Base-by-base conservation (phyloP, 805 yeast species). In the Saccharomyces paradoxus region DNA sequence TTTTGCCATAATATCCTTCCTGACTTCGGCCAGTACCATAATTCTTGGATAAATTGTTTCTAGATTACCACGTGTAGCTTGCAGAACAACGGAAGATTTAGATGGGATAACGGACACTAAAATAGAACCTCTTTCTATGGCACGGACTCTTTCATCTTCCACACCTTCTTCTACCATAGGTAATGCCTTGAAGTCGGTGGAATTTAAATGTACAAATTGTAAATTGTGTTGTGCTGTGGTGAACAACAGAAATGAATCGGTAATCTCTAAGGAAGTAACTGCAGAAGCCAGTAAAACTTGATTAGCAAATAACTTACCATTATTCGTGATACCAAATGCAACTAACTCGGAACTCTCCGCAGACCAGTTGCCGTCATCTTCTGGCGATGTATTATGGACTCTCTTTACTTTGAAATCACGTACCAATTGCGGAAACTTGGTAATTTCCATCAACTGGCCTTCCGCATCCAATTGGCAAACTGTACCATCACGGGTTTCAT, bases 21-120 rank as follows among this genome's bases (percentile, higher is more conserved):
- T 80, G 27, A 94, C 95, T 24, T 86, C 94, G 12, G 87, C 79
- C 44, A 94, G 73, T 2, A 92, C 96, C 86, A 94, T 83, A 49
- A 94, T 87, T 68, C 99, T 79, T 13, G 99, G 99, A 64, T 82
- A 84, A 21, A 94, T 87, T 0, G 98, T 90, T 70, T 94, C 99
- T 60, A 94, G 74, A 64, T 94, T 94, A 57, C 99, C 99, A 68
- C 99, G 81, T 56, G 96, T 96, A 4, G 97, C 97, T 69, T 94
- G 97, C 52, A 94, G 75, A 3, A 89, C 83, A 21, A 95, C 90
- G 0, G 91, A 79, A 54, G 90, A 83, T 53, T 81, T 86, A 0
- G 92, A 81, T 0, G 97, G 97, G 63, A 90, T 85, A 1, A 82
- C 81, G 44, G 90, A 76, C 0, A 92, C 89, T 50, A 94, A 71